A percentile compares a stretch with the other conserved stretches of the same genome.
phyloP scores from a whole-genome alignment of 2,329 filamentous ascomycete species.

The Apiospora arundinis region DNA sequence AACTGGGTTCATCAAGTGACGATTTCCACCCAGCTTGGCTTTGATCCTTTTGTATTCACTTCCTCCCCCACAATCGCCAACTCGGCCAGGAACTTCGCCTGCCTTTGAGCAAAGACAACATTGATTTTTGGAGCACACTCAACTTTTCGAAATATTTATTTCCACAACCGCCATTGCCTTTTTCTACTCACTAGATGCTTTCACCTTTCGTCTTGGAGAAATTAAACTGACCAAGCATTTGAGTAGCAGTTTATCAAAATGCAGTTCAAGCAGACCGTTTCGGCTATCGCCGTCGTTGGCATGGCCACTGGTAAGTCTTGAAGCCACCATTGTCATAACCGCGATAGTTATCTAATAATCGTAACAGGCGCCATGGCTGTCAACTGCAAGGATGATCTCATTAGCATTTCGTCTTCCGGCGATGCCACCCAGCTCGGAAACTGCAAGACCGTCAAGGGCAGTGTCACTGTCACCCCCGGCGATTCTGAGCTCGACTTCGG shows the following conservation, averaged over 20 bases:
- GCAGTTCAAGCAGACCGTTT: conserved; percentile 52
- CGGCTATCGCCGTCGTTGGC: conserved; percentile 52
- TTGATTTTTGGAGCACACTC: conserved; percentile 29
- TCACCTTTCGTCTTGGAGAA: background rate
- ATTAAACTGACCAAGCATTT: background rate
- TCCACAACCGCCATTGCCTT: background rate
- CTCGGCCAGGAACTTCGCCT: background rate
- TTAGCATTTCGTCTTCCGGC: conserved; percentile 68
- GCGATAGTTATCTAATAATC: background rate
- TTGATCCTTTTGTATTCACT: background rate
- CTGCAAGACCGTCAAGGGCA: conserved; percentile 74
- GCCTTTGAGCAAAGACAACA: conserved; percentile 23
- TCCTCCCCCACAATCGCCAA: background rate
- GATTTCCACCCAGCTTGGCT: background rate
- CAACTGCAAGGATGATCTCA: conserved; percentile 45
- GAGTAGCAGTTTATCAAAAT: conserved; percentile 44
- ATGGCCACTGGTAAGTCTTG: conserved; percentile 50
- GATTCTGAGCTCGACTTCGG: conserved; percentile 66
- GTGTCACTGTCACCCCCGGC: conserved; percentile 64
- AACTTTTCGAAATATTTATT: conserved; percentile 21
- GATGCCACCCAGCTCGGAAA: conserved; percentile 63
- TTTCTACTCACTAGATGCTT: background rate
- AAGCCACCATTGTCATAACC: too few relatives aligned
- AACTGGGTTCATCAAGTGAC: background rate
- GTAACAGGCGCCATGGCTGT: conserved; percentile 36